phyloP scores from a whole-genome alignment of 2,329 filamentous ascomycete genomes.

The Coleophoma cylindrospora region DNA sequence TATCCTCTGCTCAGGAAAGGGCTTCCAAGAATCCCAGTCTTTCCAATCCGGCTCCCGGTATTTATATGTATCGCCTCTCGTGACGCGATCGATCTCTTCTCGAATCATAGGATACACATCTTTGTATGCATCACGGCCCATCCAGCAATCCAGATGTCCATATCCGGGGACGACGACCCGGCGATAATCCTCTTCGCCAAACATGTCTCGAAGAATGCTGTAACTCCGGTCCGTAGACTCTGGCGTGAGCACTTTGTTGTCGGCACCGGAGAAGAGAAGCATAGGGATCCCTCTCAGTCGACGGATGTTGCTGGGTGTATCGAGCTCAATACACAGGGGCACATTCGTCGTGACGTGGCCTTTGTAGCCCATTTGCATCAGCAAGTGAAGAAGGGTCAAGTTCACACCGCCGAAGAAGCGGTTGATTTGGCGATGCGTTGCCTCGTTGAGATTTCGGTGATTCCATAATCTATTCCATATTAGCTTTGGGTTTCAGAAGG shows the following conservation, averaged over 20 bases:
- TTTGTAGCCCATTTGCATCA: slow-evolving; percentile 49
- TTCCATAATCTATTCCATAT: slow-evolving; percentile 43
- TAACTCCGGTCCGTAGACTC: slow-evolving; percentile 49
- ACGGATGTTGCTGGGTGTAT: slow-evolving; percentile 42
- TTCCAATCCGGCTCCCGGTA: slow-evolving; percentile 21
- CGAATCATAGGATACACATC: slow-evolving; percentile 54
- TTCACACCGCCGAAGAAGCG: slow-evolving; percentile 58
- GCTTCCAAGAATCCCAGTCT: slow-evolving; percentile 8
- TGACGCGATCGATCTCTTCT: slow-evolving; percentile 49
- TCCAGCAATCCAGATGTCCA: slow-evolving; percentile 58
- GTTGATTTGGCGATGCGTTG: slow-evolving; percentile 57
- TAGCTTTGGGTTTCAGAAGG: too few relatives aligned
- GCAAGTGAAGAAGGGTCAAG: slow-evolving; percentile 50
- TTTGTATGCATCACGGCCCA: slow-evolving; percentile 52
- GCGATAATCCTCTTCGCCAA: slow-evolving; percentile 43
- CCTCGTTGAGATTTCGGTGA: slow-evolving; percentile 60
- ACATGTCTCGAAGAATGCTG: slow-evolving; percentile 44
- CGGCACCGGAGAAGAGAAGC: slow-evolving; percentile 48
- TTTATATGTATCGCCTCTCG: slow-evolving; percentile 18
- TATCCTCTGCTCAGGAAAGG: background rate
- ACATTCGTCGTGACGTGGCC: slow-evolving; percentile 48
- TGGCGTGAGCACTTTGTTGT: slow-evolving; percentile 51
- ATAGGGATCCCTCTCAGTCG: slow-evolving; percentile 49
- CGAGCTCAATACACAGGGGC: slow-evolving; percentile 40
- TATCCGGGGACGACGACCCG: slow-evolving; percentile 50